Base-by-base conservation (phyloP, 805 yeast genomes). In the Cyberlindnera mrakii region DNA sequence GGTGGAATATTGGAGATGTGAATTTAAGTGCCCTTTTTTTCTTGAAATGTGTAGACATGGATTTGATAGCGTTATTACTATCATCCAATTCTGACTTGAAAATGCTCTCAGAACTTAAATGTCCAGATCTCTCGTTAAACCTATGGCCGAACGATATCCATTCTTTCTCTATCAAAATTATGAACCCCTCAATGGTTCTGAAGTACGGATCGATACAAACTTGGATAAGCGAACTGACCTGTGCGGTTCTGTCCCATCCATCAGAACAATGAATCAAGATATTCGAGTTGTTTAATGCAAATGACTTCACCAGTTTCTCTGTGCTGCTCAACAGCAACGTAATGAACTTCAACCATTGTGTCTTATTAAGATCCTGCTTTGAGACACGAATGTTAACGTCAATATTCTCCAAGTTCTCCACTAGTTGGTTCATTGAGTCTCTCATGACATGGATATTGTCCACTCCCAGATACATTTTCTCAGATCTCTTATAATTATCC, bases 191-290 rank as follows among this genome's bases (percentile, higher is more conserved):
- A 3, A 86, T 50, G 0, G 98, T 90, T 50, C 99, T 72, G 62
- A 74, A 93, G 59, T 77, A 87, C 1, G 98, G 97, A 60, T 93
- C 98, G 8, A 90, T 68, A 57, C 96, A 86, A 5, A 93, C 64
- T 63, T 91, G 91, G 19, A 90, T 77, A 47, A 93, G 66, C 3
- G 96, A 82, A 6, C 89, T 74, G 1, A 90, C 77, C 59, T 93
- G 98, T 0, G 97, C 79, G 0, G 99, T 93, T 45, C 99, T 70
- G 59, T 93, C 99, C 99, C 99, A 93, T 1, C 99, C 99, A 66
- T 93, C 99, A 1, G 97, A 88, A 60, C 99, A 93, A 66, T 93
- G 99, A 6, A 93, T 75, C 9, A 93, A 59, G 4, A 91, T 73
- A 60, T 91, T 95, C 16, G 93, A 84, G 48, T 81, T 78, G 61